Base-by-base conservation (phyloP, 163 green algal species). In the Scenedesmus sp. region DNA sequence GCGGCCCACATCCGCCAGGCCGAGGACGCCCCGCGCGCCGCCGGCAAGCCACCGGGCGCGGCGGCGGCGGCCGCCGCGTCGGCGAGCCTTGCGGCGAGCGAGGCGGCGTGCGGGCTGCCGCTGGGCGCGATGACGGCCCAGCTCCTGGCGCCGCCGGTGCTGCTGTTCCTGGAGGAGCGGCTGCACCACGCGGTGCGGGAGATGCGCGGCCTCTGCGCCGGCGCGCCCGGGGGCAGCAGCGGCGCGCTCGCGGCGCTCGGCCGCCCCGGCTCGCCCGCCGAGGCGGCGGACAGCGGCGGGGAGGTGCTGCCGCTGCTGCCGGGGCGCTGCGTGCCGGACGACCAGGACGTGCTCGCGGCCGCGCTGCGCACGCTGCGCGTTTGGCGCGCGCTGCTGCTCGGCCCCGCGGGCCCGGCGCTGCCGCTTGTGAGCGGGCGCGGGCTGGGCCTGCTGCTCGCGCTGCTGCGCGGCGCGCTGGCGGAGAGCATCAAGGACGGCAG, bases 151-250 rank as follows among this genome's bases (percentile, higher is more conserved):
- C 36, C 34, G 10, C 26, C 33, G 34, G 74, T 75, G 31, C 63
- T 75, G 34, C 28, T n/a, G 13, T 81, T 81, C 50, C 50, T 81
- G 63, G 18, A 75, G 33, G 74, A 81, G 74, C 62, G 74, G 26
- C 51, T 75, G 33, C 60, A 48, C 15, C 74, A 81, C 51, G 48
- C 63, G 29, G 50, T 74, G 26, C 47, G 45, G 5, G 74, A 81
- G 28, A 75, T 81, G 74, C 36, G 53, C 6, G 53, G 53, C n/a
- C 47, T 22, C 51, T 47, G 31, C 15, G 20, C 20, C 10, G 39
- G 42, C 69, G 47, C 20, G 3, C 15, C 28, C 10, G 39, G 42
- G 14, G n/a, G 42, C 45, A 71, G 17, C 36, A 67, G 42, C 57
- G 26, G 70, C 28, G n/a, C n/a, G n/a, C n/a, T n/a, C n/a, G n/a